phyloP scores from a whole-genome alignment of 2,329 filamentous ascomycete species.

The Albifimbria verrucaria region DNA sequence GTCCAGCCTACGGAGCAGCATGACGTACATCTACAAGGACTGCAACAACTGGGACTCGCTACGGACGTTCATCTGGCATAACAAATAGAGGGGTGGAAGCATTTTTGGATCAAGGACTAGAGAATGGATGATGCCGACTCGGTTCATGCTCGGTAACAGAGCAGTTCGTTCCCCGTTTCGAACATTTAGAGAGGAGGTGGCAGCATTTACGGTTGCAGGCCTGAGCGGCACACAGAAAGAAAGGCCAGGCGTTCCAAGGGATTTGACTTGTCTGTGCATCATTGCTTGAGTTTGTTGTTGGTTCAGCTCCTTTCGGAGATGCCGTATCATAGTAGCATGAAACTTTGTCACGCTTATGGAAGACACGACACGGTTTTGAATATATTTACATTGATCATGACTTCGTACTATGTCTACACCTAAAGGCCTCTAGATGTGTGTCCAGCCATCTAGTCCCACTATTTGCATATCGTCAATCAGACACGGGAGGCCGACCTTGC shows the following conservation, averaged over 20 bases:
- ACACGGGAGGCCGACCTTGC: slow-evolving; percentile 34
- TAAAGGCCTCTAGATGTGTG: background rate
- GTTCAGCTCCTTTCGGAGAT: no score
- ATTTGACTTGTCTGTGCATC: no score
- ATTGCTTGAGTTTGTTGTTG: no score
- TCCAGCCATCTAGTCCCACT: slow-evolving; percentile 34
- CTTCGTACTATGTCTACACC: no score
- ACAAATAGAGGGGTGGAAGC: slow-evolving; percentile 47
- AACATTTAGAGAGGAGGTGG: no score
- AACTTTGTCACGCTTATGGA: no score
- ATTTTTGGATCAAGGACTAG: background rate
- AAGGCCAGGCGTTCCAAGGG: background rate
- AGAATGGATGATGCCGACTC: no score
- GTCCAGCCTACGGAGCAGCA: slow-evolving; percentile 86
- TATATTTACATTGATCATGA: background rate
- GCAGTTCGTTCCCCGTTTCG: no score
- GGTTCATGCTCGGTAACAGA: no score
- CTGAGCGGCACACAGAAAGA: slow-evolving; percentile 26
- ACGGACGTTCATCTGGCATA: slow-evolving; percentile 82
- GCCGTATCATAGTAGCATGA: no score
- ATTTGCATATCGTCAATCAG: slow-evolving; percentile 60
- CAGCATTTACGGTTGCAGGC: no score
- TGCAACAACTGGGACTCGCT: slow-evolving; percentile 87
- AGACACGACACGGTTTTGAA: background rate
- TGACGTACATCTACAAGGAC: slow-evolving; percentile 95